Evolutionary conservation across 495 filamentous ascomycete species (phyloP), one percentile per base, ranked within the genome.

Genomic region (Corynascus novoguineensis): DNA sequence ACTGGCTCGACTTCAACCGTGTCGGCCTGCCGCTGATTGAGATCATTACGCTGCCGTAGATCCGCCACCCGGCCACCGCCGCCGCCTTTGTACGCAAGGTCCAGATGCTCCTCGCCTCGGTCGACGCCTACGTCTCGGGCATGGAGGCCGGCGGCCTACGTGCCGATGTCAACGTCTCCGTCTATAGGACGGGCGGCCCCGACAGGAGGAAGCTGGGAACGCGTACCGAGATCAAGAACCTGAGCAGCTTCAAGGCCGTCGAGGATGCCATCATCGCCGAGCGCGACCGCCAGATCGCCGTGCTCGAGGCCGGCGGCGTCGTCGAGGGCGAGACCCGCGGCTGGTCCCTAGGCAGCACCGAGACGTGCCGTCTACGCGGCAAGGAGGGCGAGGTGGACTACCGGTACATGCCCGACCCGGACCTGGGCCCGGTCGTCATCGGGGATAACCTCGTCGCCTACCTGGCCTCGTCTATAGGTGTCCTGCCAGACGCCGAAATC

Each of bases 311-410:
- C 21, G 92, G 92, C 0, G 92, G 89, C 1, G 72, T 76, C 0
- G 78, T 99, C 7, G 80, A 83, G 64, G 91, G 90, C 17, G 95
- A 99, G 73, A 99, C 93, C 27, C 79, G 93, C 45, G 92, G 95
- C 22, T 99, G 91, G 91, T 87, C 89, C 2, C 78, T 95, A 49
- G 86, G 85, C 1, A 83, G 83, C 46, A 88, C 83, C 37, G 88
- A 86, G 48, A 89, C 88, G 56, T 92, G 87, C 19, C 80, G 82
- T 22, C 69, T 98, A 15, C 81, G 93, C 60, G 91, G 90, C 11
- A 98, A 98, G 71, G 93, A 98, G 65, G 95, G 93, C 38, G 92
- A 96, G 64, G 90, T 97, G 2, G 93, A 98, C 63, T 98, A 98
- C 67, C 79, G 93, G 42, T 98, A 97, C 68, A 97, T 98, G 95